phyloP scores from a whole-genome alignment of 148 eudicot genomes.

The Silene conica region DNA sequence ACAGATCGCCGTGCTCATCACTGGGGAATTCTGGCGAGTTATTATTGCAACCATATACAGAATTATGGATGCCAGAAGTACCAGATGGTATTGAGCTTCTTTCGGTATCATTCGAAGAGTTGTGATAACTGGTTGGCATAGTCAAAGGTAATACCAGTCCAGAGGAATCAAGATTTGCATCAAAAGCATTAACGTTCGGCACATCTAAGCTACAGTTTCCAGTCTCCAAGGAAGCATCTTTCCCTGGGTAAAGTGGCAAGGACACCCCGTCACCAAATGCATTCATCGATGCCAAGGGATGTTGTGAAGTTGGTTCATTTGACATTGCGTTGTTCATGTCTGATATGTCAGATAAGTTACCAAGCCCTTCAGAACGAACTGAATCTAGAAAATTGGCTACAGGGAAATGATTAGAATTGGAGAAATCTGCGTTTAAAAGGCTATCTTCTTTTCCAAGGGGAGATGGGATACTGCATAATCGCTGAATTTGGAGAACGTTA shows the following conservation, averaged over 20 bases:
- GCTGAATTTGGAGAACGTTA: conserved; percentile 43
- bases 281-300: conserved; percentile 55
- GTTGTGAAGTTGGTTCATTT: conserved; percentile 12
- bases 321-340: conserved; percentile 30
- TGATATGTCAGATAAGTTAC: conserved; percentile 55
- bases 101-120: conserved; percentile 48
- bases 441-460: conserved; percentile 54
- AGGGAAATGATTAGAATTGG: conserved; percentile 51
- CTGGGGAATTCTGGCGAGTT: conserved; percentile 76
- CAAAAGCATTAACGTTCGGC: conserved; percentile 39
- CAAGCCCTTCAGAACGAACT: conserved; percentile 48
- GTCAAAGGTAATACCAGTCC: conserved; percentile 81
- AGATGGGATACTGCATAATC: conserved; percentile 39
- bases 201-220: conserved; percentile 7
- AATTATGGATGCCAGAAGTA: conserved; percentile 60
- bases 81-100: conserved; percentile 61
- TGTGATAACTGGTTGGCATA: conserved; percentile 47
- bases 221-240: conserved; percentile 27
- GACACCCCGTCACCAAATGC: conserved; percentile 51
- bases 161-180: conserved; percentile 66
- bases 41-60: conserved; percentile 58
- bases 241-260: conserved; percentile 65
- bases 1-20: conserved; percentile 67
- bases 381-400: conserved; percentile 56
- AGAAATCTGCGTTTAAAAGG: conserved; percentile 34